A percentile compares a stretch with the other conserved stretches of the same genome.
These are phyloP conservation scores for Pseudonitzschia delicatissima DNA, from an alignment of 108 stramenopile genomes.

Conservation along the genomic window DNA sequence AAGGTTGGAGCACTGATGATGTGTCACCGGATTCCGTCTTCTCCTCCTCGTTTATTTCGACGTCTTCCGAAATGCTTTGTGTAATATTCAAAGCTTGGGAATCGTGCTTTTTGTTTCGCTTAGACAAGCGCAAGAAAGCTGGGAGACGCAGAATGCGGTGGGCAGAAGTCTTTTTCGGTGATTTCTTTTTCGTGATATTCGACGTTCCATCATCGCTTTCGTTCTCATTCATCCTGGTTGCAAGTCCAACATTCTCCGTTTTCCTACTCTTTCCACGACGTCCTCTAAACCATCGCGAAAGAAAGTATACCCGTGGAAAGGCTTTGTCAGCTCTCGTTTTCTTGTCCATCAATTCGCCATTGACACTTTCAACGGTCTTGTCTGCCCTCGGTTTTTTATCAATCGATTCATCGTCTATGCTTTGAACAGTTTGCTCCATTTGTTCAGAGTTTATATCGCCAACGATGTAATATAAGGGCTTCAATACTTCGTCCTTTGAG, in stretches of 20 bases:
- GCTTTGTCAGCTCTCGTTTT: neutral
- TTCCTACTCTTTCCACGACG: neutral
- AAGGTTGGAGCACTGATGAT: neutral
- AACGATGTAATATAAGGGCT: constrained; percentile 13
- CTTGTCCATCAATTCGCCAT: neutral
- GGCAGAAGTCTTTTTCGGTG: neutral
- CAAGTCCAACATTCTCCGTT: neutral
- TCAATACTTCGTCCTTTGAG: constrained; percentile 10
- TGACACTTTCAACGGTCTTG: neutral
- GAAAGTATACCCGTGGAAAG: neutral
- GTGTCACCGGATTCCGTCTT: neutral
- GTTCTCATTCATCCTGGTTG: neutral
- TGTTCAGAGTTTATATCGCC: constrained; percentile 1
- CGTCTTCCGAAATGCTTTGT: neutral
- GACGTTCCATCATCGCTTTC: neutral
- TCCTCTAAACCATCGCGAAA: neutral
- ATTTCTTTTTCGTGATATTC: neutral
- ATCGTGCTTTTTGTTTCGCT: neutral
- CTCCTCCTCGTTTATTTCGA: too few species aligned
- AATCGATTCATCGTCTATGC: constrained; percentile 6
- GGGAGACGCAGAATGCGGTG: neutral
- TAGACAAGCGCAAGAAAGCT: neutral
- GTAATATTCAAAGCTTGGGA: neutral
- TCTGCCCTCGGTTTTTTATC: neutral
- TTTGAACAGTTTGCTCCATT: constrained; percentile 6